phyloP scores from a whole-genome alignment of 345 rosid species.

The Crucihimalaya himalaica region DNA sequence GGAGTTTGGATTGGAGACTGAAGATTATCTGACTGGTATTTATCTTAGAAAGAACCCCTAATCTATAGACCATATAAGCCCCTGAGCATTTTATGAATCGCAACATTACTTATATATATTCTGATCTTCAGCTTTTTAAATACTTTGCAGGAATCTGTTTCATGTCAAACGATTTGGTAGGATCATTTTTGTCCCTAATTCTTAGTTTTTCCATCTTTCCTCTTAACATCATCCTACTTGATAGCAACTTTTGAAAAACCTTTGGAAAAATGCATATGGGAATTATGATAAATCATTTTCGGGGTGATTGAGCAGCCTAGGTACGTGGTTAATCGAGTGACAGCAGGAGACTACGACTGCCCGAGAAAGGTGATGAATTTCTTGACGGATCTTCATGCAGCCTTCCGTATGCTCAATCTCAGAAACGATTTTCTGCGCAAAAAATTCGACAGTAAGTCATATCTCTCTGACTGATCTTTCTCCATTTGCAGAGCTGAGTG shows the following conservation, averaged over 20 bases:
- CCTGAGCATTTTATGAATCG: not conserved
- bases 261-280: not conserved
- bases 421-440: constrained; percentile 96
- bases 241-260: not conserved
- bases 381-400: constrained; percentile 84
- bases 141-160: constrained; percentile 77
- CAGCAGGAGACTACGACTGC: constrained; percentile 88
- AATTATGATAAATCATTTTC: not conserved
- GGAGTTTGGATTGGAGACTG: constrained; percentile 74
- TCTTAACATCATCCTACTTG: not conserved
- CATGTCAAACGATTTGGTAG: constrained; percentile 95
- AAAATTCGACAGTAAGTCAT: constrained; percentile 76
- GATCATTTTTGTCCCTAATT: constrained; percentile 11
- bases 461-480: not conserved
- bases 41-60: constrained; percentile 8
- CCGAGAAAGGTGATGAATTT: constrained; percentile 84
- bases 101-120: not conserved
- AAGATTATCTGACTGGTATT: constrained; percentile 91
- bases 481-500: not conserved
- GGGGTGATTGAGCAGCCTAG: constrained; percentile 62
- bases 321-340: constrained; percentile 88
- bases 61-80: not conserved
- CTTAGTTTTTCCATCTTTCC: not conserved
- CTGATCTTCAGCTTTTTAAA: constrained; percentile 4
- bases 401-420: constrained; percentile 93